A percentile compares a stretch with the other conserved stretches of the same genome.
These are phyloP conservation scores for Candida insectorum DNA, from an alignment of 805 yeast genomes.

Conservation along the genomic window DNA sequence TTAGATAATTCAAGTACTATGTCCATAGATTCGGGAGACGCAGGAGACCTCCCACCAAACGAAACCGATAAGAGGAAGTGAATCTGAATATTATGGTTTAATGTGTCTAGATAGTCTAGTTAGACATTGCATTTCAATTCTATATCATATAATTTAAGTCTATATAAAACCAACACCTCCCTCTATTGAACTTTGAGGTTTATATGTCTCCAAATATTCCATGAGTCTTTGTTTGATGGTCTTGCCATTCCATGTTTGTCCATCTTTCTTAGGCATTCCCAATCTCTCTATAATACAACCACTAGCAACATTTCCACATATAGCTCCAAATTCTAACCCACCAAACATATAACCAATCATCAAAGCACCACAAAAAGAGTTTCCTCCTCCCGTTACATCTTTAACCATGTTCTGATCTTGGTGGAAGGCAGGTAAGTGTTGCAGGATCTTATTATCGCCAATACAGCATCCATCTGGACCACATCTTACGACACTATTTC, in stretches of 20 bases:
- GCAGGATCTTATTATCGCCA: conserved; percentile 20
- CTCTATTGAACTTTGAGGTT: no score
- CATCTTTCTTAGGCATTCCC: conserved; percentile 56
- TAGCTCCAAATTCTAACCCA: conserved; percentile 51
- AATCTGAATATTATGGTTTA: no score
- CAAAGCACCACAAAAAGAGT: conserved; percentile 42
- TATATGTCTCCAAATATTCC: conserved; percentile 35
- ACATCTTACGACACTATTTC: conserved; percentile 64
- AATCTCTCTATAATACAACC: conserved; percentile 78
- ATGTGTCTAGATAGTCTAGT: no score
- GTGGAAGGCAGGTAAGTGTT: conserved; percentile 78
- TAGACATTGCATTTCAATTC: no score
- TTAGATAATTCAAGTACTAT: no score
- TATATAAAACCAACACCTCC: no score
- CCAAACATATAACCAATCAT: conserved; percentile 54
- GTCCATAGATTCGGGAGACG: no score
- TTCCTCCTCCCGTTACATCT: conserved; percentile 47
- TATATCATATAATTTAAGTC: no score
- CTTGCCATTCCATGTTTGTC: conserved; percentile 60
- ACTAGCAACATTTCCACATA: conserved; percentile 72
- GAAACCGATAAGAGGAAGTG: no score
- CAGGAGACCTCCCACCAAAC: no score
- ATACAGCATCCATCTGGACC: conserved; percentile 70
- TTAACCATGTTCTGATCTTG: conserved; percentile 29
- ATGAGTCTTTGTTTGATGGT: conserved; percentile 43